Conservation (phyloP, 202 grass and related monocot genomes). For the Setaria italica region DNA sequence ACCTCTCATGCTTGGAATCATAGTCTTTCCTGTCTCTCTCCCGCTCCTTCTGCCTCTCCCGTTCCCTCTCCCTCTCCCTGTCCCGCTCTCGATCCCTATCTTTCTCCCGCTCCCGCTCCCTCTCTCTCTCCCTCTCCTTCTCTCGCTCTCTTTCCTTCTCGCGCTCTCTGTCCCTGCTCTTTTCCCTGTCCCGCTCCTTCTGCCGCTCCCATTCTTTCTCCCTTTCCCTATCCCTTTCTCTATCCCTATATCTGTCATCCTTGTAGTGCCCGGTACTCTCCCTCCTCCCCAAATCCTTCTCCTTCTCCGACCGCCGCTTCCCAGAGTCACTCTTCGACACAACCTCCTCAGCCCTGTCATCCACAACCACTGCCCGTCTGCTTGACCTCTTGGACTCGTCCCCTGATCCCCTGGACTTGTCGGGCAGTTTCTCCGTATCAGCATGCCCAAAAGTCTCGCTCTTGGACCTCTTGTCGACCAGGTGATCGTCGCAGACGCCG, state of each 20-base stretch:
- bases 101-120: conserved; percentile 38
- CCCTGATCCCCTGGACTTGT: conserved; percentile 65
- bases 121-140: conserved; percentile 42
- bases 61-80: conserved; percentile 48
- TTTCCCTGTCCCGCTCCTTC: conserved; percentile 66
- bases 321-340: conserved; percentile 54
- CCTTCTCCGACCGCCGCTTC: conserved; percentile 68
- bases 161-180: conserved; percentile 51
- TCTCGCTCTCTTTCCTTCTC: conserved; percentile 61
- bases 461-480: conserved; percentile 79
- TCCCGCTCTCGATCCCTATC: conserved; percentile 57
- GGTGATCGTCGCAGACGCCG: conserved; percentile 63
- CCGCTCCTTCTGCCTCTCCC: conserved; percentile 56
- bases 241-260: conserved; percentile 67
- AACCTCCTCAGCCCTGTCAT: conserved; percentile 70
- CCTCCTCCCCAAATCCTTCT: conserved; percentile 64
- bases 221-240: conserved; percentile 54
- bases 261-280: conserved; percentile 63
- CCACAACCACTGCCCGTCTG: conserved; percentile 43
- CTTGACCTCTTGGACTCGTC: conserved; percentile 77
- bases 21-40: conserved; percentile 69
- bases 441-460: conserved; percentile 63
- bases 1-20: conserved; percentile 65
- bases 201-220: conserved; percentile 60
- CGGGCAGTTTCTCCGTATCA: conserved; percentile 60